Percentiles rank a stretch among this genome's conserved stretches.
phyloP scores from a whole-genome alignment of 345 rosid species.

The Bruguiera sexangula region DNA sequence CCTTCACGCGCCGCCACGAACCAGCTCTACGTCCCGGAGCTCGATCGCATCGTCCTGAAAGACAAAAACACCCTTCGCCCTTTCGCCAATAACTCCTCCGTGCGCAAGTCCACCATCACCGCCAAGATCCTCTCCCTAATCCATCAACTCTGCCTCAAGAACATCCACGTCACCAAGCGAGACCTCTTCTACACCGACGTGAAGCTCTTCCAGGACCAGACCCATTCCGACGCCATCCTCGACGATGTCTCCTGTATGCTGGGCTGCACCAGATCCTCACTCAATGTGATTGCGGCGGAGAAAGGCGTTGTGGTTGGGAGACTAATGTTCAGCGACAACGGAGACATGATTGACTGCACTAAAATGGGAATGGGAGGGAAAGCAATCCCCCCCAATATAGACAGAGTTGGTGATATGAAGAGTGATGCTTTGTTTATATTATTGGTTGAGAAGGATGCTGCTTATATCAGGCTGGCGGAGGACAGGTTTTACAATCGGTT shows the following conservation, averaged over 20 bases:
- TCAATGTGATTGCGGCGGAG: conserved; percentile 89
- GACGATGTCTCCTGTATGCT: conserved; percentile 96
- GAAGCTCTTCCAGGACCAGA: conserved; percentile 98
- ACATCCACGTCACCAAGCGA: conserved; percentile 94
- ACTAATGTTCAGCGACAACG: conserved; percentile 88
- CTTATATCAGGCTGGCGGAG: conserved; percentile 87
- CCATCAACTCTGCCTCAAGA: conserved; percentile 80
- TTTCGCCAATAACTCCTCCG: conserved; percentile 71
- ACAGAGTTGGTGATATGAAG: conserved; percentile 91
- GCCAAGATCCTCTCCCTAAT: conserved; percentile 76
- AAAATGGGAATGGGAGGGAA: conserved; percentile 99
- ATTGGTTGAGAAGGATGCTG: conserved; percentile 93
- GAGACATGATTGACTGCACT: conserved; percentile 96
- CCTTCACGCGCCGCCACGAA: conserved; percentile 94
- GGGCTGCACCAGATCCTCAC: conserved; percentile 86
- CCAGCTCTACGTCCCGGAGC: conserved; percentile 96
- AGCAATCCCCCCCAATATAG: conserved; percentile 94
- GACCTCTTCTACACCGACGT: conserved; percentile 98
- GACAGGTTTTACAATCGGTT: conserved; percentile 92
- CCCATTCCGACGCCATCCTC: conserved; percentile 76
- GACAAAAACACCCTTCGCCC: conserved; percentile 95
- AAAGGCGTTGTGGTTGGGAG: conserved; percentile 97
- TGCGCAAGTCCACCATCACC: conserved; percentile 87
- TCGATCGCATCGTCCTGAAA: conserved; percentile 93
- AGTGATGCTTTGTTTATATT: conserved; percentile 85